phyloP scores from a whole-genome alignment of 495 filamentous ascomycete genomes.

The Gamarada debralockiae region DNA sequence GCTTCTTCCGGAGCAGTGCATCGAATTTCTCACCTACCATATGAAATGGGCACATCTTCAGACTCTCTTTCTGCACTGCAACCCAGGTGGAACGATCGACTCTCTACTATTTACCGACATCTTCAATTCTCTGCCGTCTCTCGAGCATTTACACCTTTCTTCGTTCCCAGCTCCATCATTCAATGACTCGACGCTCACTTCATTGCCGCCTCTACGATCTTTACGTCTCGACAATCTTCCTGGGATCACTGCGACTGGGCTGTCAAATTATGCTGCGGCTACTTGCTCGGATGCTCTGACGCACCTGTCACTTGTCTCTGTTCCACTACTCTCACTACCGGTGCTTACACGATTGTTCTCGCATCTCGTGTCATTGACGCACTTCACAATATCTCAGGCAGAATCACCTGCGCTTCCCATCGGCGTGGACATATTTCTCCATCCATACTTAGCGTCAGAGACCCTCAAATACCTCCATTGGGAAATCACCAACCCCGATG shows the following conservation, averaged over 20 bases:
- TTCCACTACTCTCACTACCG: constrained; percentile 60
- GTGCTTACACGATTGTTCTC: constrained; percentile 73
- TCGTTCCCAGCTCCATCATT: constrained; percentile 69
- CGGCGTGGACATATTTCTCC: constrained; percentile 58
- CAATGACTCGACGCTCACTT: constrained; percentile 62
- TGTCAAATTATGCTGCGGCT: constrained; percentile 66
- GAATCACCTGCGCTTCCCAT: constrained; percentile 54
- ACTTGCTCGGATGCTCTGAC: constrained; percentile 50
- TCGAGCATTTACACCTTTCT: constrained; percentile 73
- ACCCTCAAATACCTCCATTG: constrained; percentile 72
- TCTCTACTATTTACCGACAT: constrained; percentile 64
- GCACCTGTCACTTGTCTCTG: constrained; percentile 60
- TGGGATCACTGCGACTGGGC: constrained; percentile 73
- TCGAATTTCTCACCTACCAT: constrained; percentile 67
- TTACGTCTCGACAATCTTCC: constrained; percentile 68
- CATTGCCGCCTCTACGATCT: constrained; percentile 65
- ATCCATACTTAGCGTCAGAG: constrained; percentile 64
- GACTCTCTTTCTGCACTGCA: constrained; percentile 71
- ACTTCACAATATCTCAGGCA: constrained; percentile 69
- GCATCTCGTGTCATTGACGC: constrained; percentile 55
- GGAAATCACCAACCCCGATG: constrained; percentile 58
- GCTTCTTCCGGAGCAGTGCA: constrained; percentile 47
- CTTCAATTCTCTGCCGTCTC: constrained; percentile 61
- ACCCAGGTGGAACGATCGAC: constrained; percentile 57
- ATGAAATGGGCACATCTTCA: constrained; percentile 65